Evolutionary conservation across 345 rosid species (phyloP).

Genomic region (Syzygium oleosum): DNA sequence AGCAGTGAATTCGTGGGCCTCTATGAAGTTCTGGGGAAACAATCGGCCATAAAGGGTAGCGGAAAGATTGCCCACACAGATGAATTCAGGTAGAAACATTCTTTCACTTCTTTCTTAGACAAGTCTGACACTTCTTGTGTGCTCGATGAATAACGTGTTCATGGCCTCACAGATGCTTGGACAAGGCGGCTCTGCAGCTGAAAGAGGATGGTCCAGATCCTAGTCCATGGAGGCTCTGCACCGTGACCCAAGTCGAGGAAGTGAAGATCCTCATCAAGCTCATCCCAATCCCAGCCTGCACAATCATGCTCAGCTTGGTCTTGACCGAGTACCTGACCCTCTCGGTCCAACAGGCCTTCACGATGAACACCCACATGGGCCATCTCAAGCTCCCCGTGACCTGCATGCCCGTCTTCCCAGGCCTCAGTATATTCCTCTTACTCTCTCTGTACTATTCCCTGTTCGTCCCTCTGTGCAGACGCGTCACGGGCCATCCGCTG

Average conservation of each 20-base stretch:
- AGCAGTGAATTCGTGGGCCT: conserved; percentile 70
- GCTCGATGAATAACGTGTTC: background rate
- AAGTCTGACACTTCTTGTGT: background rate
- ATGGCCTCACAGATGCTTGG: conserved; percentile 48
- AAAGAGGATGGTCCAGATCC: conserved; percentile 67
- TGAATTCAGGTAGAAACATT: conserved; percentile 41
- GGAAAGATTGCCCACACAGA: conserved; percentile 65
- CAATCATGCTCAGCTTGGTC: conserved; percentile 52
- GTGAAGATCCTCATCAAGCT: conserved; percentile 73
- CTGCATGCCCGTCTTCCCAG: conserved; percentile 90
- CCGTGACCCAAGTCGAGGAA: conserved; percentile 93
- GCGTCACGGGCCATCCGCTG: conserved; percentile 75
- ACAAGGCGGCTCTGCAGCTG: conserved; percentile 78
- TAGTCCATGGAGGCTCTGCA: conserved; percentile 83
- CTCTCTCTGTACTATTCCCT: conserved; percentile 60
- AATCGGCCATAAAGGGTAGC: conserved; percentile 75
- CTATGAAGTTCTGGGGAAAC: conserved; percentile 66
- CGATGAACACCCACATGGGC: conserved; percentile 66
- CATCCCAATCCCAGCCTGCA: conserved; percentile 73
- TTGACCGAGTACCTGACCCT: conserved; percentile 80
- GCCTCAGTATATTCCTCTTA: conserved; percentile 75
- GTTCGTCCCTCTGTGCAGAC: conserved; percentile 66
- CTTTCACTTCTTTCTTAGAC: background rate
- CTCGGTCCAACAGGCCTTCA: conserved; percentile 83
- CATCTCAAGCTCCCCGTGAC: conserved; percentile 75